A percentile compares a stretch with the other conserved stretches of the same genome.
Evolutionary conservation across 139 green algal species (phyloP).

Genomic region (Tetraselmis striata): DNA sequence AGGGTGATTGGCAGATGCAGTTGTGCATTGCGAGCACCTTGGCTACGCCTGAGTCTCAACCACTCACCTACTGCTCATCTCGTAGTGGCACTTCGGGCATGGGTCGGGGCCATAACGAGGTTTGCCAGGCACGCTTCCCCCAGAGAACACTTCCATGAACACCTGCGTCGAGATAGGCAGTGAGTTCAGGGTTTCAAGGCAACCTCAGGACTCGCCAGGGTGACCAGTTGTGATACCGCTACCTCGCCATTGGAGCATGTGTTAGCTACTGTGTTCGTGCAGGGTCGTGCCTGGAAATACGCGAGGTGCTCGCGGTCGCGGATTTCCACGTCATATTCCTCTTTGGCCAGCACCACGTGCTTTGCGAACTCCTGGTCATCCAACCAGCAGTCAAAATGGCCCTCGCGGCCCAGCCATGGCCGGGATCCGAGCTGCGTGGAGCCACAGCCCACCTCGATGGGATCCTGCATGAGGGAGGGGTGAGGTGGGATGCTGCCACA

Average conservation of each 20-base stretch:
- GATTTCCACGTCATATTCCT: constrained; percentile 18
- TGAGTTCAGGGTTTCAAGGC: background rate
- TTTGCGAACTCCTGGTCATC: background rate
- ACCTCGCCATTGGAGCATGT: background rate
- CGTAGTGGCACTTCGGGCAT: constrained; percentile 31
- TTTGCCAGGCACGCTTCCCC: constrained; percentile 19
- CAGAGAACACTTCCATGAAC: background rate
- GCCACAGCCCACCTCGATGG: constrained; percentile 27
- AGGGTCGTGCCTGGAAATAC: constrained; percentile 17
- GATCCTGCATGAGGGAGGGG: constrained; percentile 13
- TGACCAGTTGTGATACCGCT: background rate
- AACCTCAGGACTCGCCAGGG: background rate
- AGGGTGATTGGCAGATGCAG: background rate
- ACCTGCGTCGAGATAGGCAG: constrained; percentile 4
- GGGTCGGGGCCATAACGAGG: constrained; percentile 22
- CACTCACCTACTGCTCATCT: constrained; percentile 11
- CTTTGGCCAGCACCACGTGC: background rate
- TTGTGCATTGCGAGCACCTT: background rate
- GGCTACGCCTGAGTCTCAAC: too few species aligned
- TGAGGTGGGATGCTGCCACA: background rate
- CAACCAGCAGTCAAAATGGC: background rate
- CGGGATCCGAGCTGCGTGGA: background rate
- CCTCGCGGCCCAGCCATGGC: background rate
- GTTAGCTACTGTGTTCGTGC: background rate
- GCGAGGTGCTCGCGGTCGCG: constrained; percentile 28